Base-by-base conservation (phyloP, 1,139 yeast species). In the Hansenula sp. region DNA sequence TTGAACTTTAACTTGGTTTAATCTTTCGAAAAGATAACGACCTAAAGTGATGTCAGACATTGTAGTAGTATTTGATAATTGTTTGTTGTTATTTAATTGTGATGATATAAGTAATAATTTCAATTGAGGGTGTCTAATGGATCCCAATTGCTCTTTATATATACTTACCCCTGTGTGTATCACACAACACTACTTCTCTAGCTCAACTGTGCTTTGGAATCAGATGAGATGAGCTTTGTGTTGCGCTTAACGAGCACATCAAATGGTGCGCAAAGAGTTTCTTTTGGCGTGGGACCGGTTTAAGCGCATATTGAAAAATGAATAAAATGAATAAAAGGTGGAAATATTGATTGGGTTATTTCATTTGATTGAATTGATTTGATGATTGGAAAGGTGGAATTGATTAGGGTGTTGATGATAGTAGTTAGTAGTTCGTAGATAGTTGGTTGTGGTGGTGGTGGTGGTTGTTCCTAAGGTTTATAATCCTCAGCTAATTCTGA, bases 51-150 rank as follows among this genome's bases (percentile, higher is more conserved):
- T 28, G 13, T 28, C 29, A 28, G 29, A 28, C 29, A 28, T 26
- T 9, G 14, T 26, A n/a, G n/a, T n/a, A n/a, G n/a, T n/a, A n/a
- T n/a, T n/a, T n/a, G n/a, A n/a, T 13, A n/a, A 13, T 26, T 28
- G 18, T 6, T 16, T 6, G 19, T 27, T n/a, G 19, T 28, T 77
- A 62, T 53, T 76, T 77, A 61, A 82, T 76, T 48, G 82, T n/a
- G n/a, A n/a, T n/a, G n/a, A n/a, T n/a, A n/a, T n/a, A n/a, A n/a
- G n/a, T n/a, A n/a, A n/a, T n/a, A n/a, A n/a, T n/a, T n/a, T n/a
- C n/a, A n/a, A n/a, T n/a, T n/a, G n/a, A n/a, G n/a, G n/a, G n/a
- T n/a, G n/a, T n/a, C n/a, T n/a, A n/a, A n/a, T n/a, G n/a, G n/a
- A n/a, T n/a, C n/a, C n/a, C n/a, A n/a, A n/a, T n/a, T n/a, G n/a